A percentile compares a stretch with the other conserved stretches of the same genome.
Evolutionary conservation across 1,139 yeast genomes (phyloP).

Genomic region (Protomyces lactucae-debilis): DNA sequence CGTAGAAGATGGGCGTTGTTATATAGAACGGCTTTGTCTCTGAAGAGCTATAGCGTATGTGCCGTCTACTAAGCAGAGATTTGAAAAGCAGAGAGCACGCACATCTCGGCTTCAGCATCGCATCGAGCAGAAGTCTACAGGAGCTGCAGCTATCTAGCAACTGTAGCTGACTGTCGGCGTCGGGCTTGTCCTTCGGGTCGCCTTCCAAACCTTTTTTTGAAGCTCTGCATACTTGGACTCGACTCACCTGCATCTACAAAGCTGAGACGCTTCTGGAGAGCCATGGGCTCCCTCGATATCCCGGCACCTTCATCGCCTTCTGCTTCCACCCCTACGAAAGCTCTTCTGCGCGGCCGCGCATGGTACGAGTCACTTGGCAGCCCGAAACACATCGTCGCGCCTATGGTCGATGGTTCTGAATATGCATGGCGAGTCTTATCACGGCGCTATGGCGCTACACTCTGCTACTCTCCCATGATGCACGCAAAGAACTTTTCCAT

Average conservation of each 20-base stretch:
- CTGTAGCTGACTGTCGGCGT: neutral
- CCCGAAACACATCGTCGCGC: conserved; percentile 88
- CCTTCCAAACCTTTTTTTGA: neutral
- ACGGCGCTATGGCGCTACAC: conserved; percentile 82
- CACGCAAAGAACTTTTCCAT: conserved; percentile 89
- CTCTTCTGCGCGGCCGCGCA: conserved; percentile 55
- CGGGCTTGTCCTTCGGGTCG: neutral
- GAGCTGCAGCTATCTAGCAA: neutral
- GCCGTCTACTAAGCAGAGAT: neutral
- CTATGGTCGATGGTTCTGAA: conserved; percentile 97
- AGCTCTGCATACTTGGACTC: neutral
- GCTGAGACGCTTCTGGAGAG: neutral
- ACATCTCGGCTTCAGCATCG: neutral
- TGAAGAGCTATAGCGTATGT: neutral
- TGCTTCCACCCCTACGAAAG: neutral
- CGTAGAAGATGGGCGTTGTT: conserved; percentile 93
- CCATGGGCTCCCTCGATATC: neutral
- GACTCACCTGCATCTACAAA: neutral
- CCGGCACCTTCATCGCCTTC: neutral
- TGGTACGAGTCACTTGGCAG: conserved; percentile 63
- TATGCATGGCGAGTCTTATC: conserved; percentile 91
- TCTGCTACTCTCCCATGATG: conserved; percentile 95
- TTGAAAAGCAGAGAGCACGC: neutral
- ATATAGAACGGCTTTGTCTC: conserved; percentile 45
- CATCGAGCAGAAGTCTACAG: neutral